phyloP scores from a whole-genome alignment of 257 asterid genomes.

The Paraleonurus japonicus region DNA sequence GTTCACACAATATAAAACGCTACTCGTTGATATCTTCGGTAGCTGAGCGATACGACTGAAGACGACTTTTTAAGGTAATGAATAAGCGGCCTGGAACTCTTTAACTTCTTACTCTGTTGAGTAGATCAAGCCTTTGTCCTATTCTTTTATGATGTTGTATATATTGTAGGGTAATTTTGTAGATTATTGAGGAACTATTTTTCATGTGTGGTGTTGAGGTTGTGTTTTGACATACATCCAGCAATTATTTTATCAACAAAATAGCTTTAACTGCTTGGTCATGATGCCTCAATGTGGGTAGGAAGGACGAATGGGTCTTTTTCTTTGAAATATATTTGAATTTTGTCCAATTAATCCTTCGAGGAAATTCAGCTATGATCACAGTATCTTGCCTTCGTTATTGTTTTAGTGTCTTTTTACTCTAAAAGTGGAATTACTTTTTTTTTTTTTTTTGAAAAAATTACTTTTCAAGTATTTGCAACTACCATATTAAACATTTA shows the following conservation, averaged over 20 bases:
- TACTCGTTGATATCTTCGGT: conserved; percentile 16
- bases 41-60: neutral
- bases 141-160: neutral
- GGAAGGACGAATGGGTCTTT: no score
- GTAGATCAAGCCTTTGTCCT: neutral
- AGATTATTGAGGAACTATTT: neutral
- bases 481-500: no score
- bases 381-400: no score
- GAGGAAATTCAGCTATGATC: no score
- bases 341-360: no score
- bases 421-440: no score
- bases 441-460: no score
- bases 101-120: neutral
- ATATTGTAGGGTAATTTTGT: neutral
- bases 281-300: no score
- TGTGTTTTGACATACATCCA: neutral
- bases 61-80: conserved; percentile 11
- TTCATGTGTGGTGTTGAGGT: neutral
- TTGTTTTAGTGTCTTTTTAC: no score
- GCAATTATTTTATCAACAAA: neutral
- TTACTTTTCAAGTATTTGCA: no score
- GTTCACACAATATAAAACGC: conserved; percentile 9
- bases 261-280: neutral
- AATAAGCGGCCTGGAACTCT: conserved; percentile 20
- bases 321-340: no score